phyloP scores from a whole-genome alignment of 73 alveolate genomes.

The Paraurostyla sp. region DNA sequence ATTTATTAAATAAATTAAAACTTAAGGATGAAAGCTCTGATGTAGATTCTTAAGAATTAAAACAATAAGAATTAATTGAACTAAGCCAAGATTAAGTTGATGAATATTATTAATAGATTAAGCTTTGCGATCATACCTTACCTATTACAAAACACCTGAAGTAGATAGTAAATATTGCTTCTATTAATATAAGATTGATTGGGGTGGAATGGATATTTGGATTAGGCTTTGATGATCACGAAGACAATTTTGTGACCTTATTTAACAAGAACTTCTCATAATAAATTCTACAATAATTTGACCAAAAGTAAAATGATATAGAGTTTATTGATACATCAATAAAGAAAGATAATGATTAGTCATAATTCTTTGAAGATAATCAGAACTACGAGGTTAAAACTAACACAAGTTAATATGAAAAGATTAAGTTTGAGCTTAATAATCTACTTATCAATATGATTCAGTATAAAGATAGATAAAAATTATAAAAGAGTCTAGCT shows the following conservation, averaged over 20 bases:
- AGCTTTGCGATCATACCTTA: neutral
- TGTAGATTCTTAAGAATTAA: neutral
- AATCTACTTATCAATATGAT: neutral
- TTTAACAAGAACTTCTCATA: slow-evolving; percentile 35
- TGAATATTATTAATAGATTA: neutral
- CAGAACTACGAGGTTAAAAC: neutral
- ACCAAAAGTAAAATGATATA: neutral
- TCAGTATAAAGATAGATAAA: neutral
- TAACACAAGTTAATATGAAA: neutral
- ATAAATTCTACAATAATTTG: slow-evolving; percentile 18
- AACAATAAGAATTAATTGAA: neutral
- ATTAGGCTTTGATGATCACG: slow-evolving; percentile 54
- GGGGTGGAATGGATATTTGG: slow-evolving; percentile 26
- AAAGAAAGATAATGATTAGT: no score
- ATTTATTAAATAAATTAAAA: neutral
- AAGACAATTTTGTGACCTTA: slow-evolving; percentile 42
- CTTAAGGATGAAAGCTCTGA: neutral
- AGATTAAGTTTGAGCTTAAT: neutral
- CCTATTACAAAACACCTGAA: neutral
- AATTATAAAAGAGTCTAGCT: neutral
- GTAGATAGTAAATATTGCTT: neutral
- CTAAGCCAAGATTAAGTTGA: neutral
- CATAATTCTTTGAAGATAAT: neutral
- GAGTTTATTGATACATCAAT: slow-evolving; percentile 1
- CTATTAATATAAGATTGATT: neutral